Percentiles rank a stretch among this genome's conserved stretches.
Conservation (phyloP, 1,284 basidiomycete genomes). For the Marasmius oreades region DNA sequence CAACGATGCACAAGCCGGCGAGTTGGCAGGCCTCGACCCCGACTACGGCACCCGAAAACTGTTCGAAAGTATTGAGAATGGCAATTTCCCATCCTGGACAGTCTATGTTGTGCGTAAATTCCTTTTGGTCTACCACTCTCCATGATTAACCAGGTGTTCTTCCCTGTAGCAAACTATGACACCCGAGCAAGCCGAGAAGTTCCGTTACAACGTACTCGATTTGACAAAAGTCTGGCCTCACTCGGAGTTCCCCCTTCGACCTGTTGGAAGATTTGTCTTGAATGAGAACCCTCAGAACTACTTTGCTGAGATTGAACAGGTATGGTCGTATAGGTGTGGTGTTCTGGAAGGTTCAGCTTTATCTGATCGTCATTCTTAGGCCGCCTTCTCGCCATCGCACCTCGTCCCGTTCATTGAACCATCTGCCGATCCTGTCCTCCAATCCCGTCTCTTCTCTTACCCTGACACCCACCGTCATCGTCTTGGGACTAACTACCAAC, state of each 20-base stretch:
- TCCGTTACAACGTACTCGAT: constrained; percentile 87
- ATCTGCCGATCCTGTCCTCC: constrained; percentile 86
- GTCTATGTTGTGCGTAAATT: constrained; percentile 57
- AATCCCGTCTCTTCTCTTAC: constrained; percentile 93
- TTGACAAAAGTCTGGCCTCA: constrained; percentile 91
- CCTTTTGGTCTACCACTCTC: too few species aligned
- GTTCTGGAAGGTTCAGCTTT: constrained; percentile 8
- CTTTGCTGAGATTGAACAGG: constrained; percentile 85
- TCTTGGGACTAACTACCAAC: constrained; percentile 83
- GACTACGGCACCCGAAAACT: constrained; percentile 79
- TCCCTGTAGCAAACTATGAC: constrained; percentile 81
- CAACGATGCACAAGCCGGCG: constrained; percentile 49
- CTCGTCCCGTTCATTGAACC: constrained; percentile 85
- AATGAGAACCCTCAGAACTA: constrained; percentile 87
- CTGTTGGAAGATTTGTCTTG: constrained; percentile 82
- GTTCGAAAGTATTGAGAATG: constrained; percentile 77
- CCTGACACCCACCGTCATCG: constrained; percentile 92
- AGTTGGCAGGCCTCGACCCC: constrained; percentile 71
- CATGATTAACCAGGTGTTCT: neutral
- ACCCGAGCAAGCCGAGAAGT: constrained; percentile 82
- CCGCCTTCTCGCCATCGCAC: constrained; percentile 86
- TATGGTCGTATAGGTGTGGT: constrained; percentile 20
- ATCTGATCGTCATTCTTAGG: constrained; percentile 34
- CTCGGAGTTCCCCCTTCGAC: constrained; percentile 80
- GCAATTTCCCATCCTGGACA: constrained; percentile 78